phyloP scores from a whole-genome alignment of 108 stramenopile genomes.

The Skeletonema marinoi region DNA sequence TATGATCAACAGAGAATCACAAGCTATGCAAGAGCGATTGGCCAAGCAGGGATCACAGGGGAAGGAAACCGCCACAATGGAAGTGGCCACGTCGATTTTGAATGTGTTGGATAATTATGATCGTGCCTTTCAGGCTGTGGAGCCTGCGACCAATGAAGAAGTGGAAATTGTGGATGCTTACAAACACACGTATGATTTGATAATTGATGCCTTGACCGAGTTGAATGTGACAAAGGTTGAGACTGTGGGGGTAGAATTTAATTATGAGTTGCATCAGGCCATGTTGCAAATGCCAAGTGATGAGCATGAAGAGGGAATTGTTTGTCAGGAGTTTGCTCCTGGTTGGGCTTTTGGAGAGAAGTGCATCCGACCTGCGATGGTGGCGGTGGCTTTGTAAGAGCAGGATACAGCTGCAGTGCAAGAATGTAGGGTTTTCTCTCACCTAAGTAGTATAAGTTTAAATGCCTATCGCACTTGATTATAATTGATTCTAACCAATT shows the following conservation, averaged over 20 bases:
- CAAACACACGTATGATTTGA: constrained; percentile 64
- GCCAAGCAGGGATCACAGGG: constrained; percentile 53
- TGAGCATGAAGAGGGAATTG: constrained; percentile 85
- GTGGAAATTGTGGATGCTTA: constrained; percentile 70
- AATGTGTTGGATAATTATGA: constrained; percentile 84
- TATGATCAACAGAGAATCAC: constrained; percentile 51
- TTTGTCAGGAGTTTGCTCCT: constrained; percentile 87
- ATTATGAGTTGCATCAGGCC: constrained; percentile 90
- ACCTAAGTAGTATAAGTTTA: not conserved
- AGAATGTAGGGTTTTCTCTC: not conserved
- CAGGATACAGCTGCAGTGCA: not conserved
- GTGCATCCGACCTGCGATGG: constrained; percentile 88
- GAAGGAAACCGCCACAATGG: constrained; percentile 59
- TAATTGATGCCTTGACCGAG: constrained; percentile 61
- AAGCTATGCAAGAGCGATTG: constrained; percentile 70
- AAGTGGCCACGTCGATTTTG: constrained; percentile 64
- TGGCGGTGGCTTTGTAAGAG: constrained; percentile 74
- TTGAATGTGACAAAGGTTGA: constrained; percentile 81
- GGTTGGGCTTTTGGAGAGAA: constrained; percentile 77
- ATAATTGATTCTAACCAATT: too few relatives aligned
- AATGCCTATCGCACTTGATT: too few relatives aligned
- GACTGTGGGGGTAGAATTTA: constrained; percentile 86
- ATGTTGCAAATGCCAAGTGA: constrained; percentile 79
- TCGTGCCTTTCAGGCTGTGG: constrained; percentile 74
- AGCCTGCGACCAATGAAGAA: constrained; percentile 65